phyloP scores from a whole-genome alignment of 2,329 filamentous ascomycete genomes.

The Bipolaris victoriae region DNA sequence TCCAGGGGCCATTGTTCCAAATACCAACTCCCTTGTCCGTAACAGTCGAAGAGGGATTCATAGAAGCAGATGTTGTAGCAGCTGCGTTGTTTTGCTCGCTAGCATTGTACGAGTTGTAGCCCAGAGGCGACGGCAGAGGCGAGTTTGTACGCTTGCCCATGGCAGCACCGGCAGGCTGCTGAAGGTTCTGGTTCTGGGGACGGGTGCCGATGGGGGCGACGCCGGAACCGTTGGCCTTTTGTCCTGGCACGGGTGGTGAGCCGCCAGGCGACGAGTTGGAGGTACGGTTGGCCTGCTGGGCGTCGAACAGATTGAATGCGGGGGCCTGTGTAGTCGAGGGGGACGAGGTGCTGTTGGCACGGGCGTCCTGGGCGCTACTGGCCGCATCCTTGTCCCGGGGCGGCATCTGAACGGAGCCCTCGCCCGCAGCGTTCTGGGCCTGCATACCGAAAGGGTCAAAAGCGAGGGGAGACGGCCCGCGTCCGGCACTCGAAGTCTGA shows the following conservation, averaged over 20 bases:
- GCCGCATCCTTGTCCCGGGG: slow-evolving; percentile 55
- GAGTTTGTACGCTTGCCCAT: slow-evolving; percentile 85
- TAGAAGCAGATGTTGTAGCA: slow-evolving; percentile 57
- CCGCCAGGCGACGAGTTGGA: slow-evolving; percentile 85
- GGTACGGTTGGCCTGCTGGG: slow-evolving; percentile 74
- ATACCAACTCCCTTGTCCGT: slow-evolving; percentile 54
- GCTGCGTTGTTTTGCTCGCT: slow-evolving; percentile 58
- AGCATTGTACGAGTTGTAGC: slow-evolving; percentile 66
- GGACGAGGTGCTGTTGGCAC: slow-evolving; percentile 84
- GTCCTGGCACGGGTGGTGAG: slow-evolving; percentile 74
- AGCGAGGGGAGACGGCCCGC: slow-evolving; percentile 78
- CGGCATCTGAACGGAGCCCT: slow-evolving; percentile 61
- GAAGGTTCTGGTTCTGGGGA: slow-evolving; percentile 65
- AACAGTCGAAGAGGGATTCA: slow-evolving; percentile 61
- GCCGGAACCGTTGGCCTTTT: slow-evolving; percentile 64
- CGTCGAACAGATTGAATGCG: slow-evolving; percentile 56
- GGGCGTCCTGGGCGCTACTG: slow-evolving; percentile 64
- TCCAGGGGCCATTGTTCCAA: slow-evolving; percentile 88
- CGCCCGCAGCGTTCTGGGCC: slow-evolving; percentile 56
- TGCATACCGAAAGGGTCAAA: slow-evolving; percentile 72
- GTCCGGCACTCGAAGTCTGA: slow-evolving; percentile 65
- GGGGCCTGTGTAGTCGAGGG: slow-evolving; percentile 70
- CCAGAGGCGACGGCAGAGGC: slow-evolving; percentile 86
- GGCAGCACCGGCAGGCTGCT: slow-evolving; percentile 63
- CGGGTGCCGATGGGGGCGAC: slow-evolving; percentile 95